Base-by-base conservation (phyloP, 345 rosid genomes). In the Populus pruinosa region DNA sequence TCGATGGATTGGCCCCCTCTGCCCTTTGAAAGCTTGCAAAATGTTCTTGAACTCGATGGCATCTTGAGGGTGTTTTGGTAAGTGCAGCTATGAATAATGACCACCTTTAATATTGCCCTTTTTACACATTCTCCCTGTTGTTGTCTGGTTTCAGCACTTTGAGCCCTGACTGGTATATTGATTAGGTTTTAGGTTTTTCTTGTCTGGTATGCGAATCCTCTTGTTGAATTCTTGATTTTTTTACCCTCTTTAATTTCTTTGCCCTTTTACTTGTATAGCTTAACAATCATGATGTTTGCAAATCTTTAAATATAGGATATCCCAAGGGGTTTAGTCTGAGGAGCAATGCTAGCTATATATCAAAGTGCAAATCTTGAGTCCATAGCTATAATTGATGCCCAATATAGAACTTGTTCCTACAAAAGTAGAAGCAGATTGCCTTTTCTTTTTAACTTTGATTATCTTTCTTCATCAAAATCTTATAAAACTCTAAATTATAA, bases 41-140 rank as follows among this genome's bases (percentile, higher is more conserved):
- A 14, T 2, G n/a, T 2, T 59, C 49, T 6, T 61, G 21, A 33
- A 27, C 20, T 12, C 17, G 11, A 27, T n/a, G 65, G 8, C 63
- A 17, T 66, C 31, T 5, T 38, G 71, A 11, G 82, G 75, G 72
- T 25, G 25, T 43, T 69, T 53, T 41, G 41, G 74, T 68, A 63
- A 69, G n/a, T 55, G 8, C 31, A 9, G 0, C 25, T 20, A 36
- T 11, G 49, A 43, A 44, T 47, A 41, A 70, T 70, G 61, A 53
- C 71, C 66, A 12, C 33, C 12, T 41, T 18, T 66, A 27, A 27
- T 27, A 13, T 66, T 25, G 69, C 18, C n/a, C 66, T 75, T 33
- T 66, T 31, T 70, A 38, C 53, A 66, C n/a, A 69, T 17, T 21
- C 61, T n/a, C n/a, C 17, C 25, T 44, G 61, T 36, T 33, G n/a